Evolutionary conservation across 1,139 yeast genomes (phyloP).

Genomic region (Yamadazyma oceani): DNA sequence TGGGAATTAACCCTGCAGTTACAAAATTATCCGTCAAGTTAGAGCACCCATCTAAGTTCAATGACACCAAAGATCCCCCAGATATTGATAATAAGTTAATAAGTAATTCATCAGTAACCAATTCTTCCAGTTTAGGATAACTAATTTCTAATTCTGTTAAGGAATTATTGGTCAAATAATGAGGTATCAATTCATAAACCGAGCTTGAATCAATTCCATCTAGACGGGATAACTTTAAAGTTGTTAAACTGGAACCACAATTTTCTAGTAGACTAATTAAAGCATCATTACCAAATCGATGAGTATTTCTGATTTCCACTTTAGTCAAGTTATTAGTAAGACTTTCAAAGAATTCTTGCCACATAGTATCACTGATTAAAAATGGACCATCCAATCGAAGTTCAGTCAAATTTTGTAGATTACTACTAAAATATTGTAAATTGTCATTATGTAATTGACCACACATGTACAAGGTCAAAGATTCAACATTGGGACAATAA

Average conservation of each 20-base stretch:
- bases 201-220: slow-evolving; percentile 66
- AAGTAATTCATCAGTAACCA: slow-evolving; percentile 70
- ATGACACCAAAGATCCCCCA: slow-evolving; percentile 58
- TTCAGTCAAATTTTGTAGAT: slow-evolving; percentile 52
- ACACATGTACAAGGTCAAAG: slow-evolving; percentile 80
- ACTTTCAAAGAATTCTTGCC: slow-evolving; percentile 71
- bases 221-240: slow-evolving; percentile 55
- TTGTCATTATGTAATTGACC: slow-evolving; percentile 87
- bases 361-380: slow-evolving; percentile 67
- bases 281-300: slow-evolving; percentile 72
- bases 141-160: slow-evolving; percentile 65
- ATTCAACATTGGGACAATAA: slow-evolving; percentile 71
- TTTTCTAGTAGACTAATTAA: slow-evolving; percentile 60
- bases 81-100: slow-evolving; percentile 61
- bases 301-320: slow-evolving; percentile 77
- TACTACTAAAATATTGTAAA: slow-evolving; percentile 57
- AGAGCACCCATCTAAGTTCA: slow-evolving; percentile 72
- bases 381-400: slow-evolving; percentile 84
- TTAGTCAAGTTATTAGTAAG: slow-evolving; percentile 28
- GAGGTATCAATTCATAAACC: slow-evolving; percentile 65
- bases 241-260: slow-evolving; percentile 56
- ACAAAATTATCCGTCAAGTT: slow-evolving; percentile 66
- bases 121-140: slow-evolving; percentile 63
- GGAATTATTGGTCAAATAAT: slow-evolving; percentile 46
- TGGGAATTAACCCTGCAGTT: slow-evolving; percentile 57